A percentile compares a stretch with the other conserved stretches of the same genome.
Conservation (phyloP, 768 basidiomycete species). For the Boletus eberwhitei region DNA sequence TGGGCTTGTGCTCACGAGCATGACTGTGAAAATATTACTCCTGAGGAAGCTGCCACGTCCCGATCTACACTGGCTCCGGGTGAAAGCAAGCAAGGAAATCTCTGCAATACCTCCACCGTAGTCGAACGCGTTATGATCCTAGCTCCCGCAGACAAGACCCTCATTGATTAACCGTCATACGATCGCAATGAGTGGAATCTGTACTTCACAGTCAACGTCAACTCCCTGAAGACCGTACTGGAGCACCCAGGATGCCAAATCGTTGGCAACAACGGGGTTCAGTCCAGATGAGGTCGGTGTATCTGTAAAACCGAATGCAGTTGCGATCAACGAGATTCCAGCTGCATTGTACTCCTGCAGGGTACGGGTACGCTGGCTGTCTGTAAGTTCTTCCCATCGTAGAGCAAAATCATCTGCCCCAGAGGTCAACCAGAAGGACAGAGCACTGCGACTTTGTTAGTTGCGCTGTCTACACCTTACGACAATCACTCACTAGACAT, state of each 20-base stretch:
- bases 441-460: slow-evolving; percentile 19
- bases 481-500: slow-evolving; percentile 28
- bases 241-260: slow-evolving; percentile 44
- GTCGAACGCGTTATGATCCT: slow-evolving; percentile 52
- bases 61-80: slow-evolving; percentile 18
- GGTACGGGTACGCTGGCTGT: slow-evolving; percentile 39
- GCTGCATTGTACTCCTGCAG: slow-evolving; percentile 48
- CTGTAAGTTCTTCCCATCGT: slow-evolving; percentile 39
- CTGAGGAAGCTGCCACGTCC: slow-evolving; percentile 29
- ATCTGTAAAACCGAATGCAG: slow-evolving; percentile 41
- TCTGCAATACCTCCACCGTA: slow-evolving; percentile 45
- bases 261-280: slow-evolving; percentile 40
- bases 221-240: slow-evolving; percentile 48
- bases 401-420: slow-evolving; percentile 45
- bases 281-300: slow-evolving; percentile 38
- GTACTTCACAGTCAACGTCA: slow-evolving; percentile 50
- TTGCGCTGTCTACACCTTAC: background rate
- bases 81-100: slow-evolving; percentile 36
- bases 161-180: background rate
- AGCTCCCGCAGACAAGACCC: slow-evolving; percentile 16
- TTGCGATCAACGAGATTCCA: slow-evolving; percentile 56
- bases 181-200: background rate
- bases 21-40: slow-evolving; percentile 34
- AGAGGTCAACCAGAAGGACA: slow-evolving; percentile 40
- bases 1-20: slow-evolving; percentile 28